Conservation (phyloP, 306 rosid genomes). For the Quercus ilex region DNA sequence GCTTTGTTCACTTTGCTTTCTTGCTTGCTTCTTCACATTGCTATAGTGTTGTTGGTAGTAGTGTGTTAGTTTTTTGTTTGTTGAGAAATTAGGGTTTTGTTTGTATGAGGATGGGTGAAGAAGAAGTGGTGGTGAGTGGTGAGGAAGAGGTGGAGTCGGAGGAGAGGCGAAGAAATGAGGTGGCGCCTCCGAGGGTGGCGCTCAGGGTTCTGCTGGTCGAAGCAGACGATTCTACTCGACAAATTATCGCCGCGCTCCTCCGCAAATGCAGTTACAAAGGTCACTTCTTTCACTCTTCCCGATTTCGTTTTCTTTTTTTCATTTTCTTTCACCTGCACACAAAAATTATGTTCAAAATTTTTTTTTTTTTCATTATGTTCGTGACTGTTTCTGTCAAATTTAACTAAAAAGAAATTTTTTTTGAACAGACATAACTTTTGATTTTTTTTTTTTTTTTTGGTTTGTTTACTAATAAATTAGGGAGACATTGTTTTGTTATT, state of each 20-base stretch:
- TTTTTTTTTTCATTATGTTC: too few species aligned
- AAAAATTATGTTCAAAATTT: too few species aligned
- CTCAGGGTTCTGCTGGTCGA: conserved; percentile 81
- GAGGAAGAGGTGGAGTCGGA: conserved; percentile 24
- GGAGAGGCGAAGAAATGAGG: conserved; percentile 31
- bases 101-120: conserved; percentile 46
- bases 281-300: conserved; percentile 2
- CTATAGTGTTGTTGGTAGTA: too few species aligned
- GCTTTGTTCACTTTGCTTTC: not conserved
- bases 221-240: conserved; percentile 93
- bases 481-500: too few species aligned
- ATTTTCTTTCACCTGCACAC: not conserved
- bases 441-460: too few species aligned
- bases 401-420: too few species aligned
- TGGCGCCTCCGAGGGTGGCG: conserved; percentile 47
- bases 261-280: conserved; percentile 93
- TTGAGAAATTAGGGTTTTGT: conserved; percentile 15
- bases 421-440: too few species aligned
- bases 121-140: conserved; percentile 41
- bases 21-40: not conserved
- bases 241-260: conserved; percentile 86
- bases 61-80: not conserved
- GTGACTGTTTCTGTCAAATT: too few species aligned
- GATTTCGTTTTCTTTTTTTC: not conserved
- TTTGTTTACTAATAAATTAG: too few species aligned